Evolutionary conservation across 805 yeast species (phyloP).

Genomic region (Wickerhamiella spandovensis): DNA sequence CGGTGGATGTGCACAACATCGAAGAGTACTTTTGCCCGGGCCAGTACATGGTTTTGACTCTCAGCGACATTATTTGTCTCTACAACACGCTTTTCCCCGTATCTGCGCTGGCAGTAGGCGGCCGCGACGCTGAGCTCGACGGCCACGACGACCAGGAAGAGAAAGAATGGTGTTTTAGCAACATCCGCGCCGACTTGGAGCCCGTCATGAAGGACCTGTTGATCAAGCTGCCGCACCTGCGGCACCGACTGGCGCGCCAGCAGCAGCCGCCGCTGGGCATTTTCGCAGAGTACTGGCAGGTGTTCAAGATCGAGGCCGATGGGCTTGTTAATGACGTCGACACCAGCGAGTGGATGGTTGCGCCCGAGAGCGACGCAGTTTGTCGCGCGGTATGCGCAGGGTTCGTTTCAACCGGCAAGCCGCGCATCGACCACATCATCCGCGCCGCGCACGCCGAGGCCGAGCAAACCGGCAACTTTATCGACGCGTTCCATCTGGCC

Average conservation of each 20-base stretch:
- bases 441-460: neutral
- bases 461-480: neutral
- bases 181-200: constrained; percentile 22
- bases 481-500: neutral
- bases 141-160: constrained; percentile 7
- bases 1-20: neutral
- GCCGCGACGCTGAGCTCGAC: neutral
- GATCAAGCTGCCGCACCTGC: constrained; percentile 15
- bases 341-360: constrained; percentile 4
- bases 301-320: constrained; percentile 21
- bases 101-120: constrained; percentile 9
- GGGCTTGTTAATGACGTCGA: constrained; percentile 21
- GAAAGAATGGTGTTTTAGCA: constrained; percentile 24
- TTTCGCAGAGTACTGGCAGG: constrained; percentile 23
- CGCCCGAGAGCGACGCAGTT: neutral
- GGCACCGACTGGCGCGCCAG: constrained; percentile 12
- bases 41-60: constrained; percentile 20
- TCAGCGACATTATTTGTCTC: constrained; percentile 21
- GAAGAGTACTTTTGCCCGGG: constrained; percentile 8
- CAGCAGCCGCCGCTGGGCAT: constrained; percentile 11
- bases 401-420: neutral
- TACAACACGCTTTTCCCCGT: constrained; percentile 19
- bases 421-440: neutral
- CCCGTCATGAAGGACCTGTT: constrained; percentile 22
- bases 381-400: neutral